These are phyloP conservation scores for Jackrogersella multiformis DNA, from an alignment of 495 filamentous ascomycete species.

Conservation along the genomic window DNA sequence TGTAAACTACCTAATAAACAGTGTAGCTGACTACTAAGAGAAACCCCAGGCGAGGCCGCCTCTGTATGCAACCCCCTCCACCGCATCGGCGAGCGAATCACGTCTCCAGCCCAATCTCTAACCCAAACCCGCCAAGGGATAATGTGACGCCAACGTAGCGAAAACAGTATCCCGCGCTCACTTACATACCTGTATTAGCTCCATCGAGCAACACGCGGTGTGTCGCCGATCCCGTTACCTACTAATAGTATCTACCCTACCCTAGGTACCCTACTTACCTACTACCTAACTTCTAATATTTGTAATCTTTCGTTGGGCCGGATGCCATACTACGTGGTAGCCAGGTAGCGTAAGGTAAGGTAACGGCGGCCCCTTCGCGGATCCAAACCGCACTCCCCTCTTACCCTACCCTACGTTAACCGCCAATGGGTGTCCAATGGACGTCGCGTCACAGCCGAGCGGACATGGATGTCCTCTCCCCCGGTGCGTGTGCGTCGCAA, in stretches of 20 bases:
- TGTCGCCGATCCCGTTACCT: constrained; percentile 9
- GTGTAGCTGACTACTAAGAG: too few species aligned
- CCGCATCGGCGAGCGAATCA: not conserved
- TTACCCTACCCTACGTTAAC: not conserved
- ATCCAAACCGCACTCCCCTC: too few species aligned
- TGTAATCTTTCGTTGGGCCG: too few species aligned
- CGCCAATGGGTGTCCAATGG: not conserved
- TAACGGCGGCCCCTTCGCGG: too few species aligned
- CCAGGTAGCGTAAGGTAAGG: too few species aligned
- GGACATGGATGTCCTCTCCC: not conserved
- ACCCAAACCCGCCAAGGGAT: not conserved
- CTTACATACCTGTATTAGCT: too few species aligned
- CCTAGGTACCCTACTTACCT: too few species aligned
- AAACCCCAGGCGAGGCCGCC: not conserved
- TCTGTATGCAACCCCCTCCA: not conserved
- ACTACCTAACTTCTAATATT: too few species aligned
- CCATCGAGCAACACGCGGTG: too few species aligned
- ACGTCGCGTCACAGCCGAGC: not conserved
- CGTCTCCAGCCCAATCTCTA: not conserved
- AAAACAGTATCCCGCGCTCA: too few species aligned
- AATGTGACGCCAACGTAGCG: not conserved
- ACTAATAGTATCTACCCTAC: not conserved
- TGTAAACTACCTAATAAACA: too few species aligned
- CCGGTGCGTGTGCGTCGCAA: not conserved
- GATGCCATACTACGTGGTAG: too few species aligned